Evolutionary conservation across 148 eudicot species (phyloP).

Genomic region (Cornus kousa): DNA sequence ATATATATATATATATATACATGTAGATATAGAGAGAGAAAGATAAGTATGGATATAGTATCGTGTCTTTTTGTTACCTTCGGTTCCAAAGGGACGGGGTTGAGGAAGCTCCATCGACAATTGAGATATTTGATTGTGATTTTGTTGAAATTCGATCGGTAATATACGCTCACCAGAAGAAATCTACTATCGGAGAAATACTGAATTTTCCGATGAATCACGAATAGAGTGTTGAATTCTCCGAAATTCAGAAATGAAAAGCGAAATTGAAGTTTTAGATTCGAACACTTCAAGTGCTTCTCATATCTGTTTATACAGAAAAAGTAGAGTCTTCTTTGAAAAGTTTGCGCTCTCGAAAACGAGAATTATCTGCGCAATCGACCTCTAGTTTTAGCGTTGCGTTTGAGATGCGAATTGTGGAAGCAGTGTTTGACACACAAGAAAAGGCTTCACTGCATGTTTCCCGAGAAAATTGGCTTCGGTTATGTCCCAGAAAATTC

Average conservation of each 20-base stretch:
- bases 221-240: not conserved
- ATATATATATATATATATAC: not conserved
- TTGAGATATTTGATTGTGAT: not conserved
- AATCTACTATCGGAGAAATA: not conserved
- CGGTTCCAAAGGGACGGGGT: constrained; percentile 60
- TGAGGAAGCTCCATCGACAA: constrained; percentile 77
- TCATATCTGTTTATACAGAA: constrained; percentile 23
- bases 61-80: constrained; percentile 35
- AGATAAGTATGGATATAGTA: too few species aligned
- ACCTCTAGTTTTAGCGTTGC: not conserved
- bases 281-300: not conserved
- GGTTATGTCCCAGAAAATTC: not conserved
- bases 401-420: not conserved
- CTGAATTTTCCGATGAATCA: constrained; percentile 18
- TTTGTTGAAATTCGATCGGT: not conserved
- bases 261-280: not conserved
- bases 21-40: too few species aligned
- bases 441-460: not conserved
- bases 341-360: constrained; percentile 19
- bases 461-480: not conserved
- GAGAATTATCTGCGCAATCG: not conserved
- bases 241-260: not conserved
- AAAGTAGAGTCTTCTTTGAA: constrained; percentile 11
- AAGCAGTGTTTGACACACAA: not conserved
- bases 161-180: not conserved